Conservation (phyloP, 2,329 filamentous ascomycete genomes). For the Sodiomyces alkalinus region DNA sequence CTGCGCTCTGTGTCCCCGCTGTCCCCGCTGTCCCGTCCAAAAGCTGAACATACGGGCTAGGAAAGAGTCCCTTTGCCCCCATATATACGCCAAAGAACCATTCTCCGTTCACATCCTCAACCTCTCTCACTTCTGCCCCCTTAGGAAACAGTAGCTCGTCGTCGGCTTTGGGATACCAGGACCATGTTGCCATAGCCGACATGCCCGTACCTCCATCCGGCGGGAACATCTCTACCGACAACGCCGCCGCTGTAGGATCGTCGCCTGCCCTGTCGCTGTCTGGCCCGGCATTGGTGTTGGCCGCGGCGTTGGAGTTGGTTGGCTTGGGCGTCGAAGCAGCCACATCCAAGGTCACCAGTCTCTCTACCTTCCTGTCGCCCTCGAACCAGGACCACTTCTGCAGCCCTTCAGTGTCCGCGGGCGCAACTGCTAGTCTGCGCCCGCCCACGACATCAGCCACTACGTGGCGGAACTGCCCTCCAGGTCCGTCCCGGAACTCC, state of each 20-base stretch:
- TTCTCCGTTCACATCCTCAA: slow-evolving; percentile 77
- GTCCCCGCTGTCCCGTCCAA: too few species aligned
- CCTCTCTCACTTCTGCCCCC: slow-evolving; percentile 68
- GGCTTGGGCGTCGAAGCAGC: slow-evolving; percentile 24
- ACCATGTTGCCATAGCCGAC: slow-evolving; percentile 52
- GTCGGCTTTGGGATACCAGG: slow-evolving; percentile 53
- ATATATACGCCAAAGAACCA: slow-evolving; percentile 85
- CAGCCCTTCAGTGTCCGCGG: slow-evolving; percentile 21
- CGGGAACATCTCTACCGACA: slow-evolving; percentile 36
- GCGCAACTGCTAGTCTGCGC: slow-evolving; percentile 46
- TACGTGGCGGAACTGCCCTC: slow-evolving; percentile 52
- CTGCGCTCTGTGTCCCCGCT: too few species aligned
- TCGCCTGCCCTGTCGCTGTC: slow-evolving; percentile 11
- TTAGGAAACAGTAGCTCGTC: slow-evolving; percentile 79
- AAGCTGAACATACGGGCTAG: slow-evolving; percentile 55
- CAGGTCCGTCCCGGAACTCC: slow-evolving; percentile 54
- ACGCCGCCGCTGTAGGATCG: slow-evolving; percentile 11
- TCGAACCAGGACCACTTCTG: slow-evolving; percentile 38
- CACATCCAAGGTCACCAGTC: slow-evolving; percentile 36
- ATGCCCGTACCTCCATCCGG: slow-evolving; percentile 61
- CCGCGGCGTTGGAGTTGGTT: too few species aligned
- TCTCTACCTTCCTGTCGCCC: slow-evolving; percentile 22
- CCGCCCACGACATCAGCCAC: slow-evolving; percentile 68
- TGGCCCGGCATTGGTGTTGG: too few species aligned
- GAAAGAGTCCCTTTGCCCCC: slow-evolving; percentile 65